phyloP scores from a whole-genome alignment of 2,329 filamentous ascomycete species.

The Moelleriella libera region DNA sequence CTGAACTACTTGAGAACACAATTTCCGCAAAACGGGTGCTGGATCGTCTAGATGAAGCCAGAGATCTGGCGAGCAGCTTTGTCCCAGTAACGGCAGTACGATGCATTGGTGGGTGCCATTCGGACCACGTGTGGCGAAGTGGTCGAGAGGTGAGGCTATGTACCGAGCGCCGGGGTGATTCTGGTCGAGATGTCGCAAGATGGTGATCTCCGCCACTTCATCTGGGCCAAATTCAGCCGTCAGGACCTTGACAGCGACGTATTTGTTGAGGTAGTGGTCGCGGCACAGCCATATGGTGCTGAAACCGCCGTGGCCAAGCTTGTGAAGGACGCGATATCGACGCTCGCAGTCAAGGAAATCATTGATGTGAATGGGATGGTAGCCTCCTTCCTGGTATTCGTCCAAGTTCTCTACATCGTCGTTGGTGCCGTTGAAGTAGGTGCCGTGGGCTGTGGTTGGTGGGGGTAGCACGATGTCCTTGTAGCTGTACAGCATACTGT shows the following conservation, averaged over 20 bases:
- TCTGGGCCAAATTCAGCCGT: conserved; percentile 8
- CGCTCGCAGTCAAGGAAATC: conserved; percentile 18
- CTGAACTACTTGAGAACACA: conserved; percentile 8
- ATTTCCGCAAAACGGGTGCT: conserved; percentile 4
- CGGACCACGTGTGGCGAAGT: conserved; percentile 10
- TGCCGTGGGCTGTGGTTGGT: conserved; percentile 1
- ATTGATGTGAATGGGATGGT: conserved; percentile 26
- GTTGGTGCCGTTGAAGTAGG: conserved; percentile 1
- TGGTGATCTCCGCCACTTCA: conserved; percentile 1
- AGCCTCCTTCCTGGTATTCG: conserved; percentile 22
- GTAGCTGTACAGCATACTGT: conserved; percentile 1
- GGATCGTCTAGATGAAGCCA: conserved; percentile 4
- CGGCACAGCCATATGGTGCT: conserved; percentile 28
- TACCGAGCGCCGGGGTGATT: not conserved
- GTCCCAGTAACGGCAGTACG: conserved; percentile 13
- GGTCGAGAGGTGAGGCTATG: conserved; percentile 8
- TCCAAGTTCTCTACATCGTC: conserved; percentile 8
- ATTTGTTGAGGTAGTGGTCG: conserved; percentile 14
- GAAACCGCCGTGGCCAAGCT: conserved; percentile 27
- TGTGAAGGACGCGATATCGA: conserved; percentile 27
- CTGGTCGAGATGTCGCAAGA: conserved; percentile 1
- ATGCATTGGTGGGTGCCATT: conserved; percentile 14
- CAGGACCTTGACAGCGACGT: conserved; percentile 18
- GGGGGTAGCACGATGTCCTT: conserved; percentile 1
- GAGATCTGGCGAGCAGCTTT: conserved; percentile 4